Base-by-base conservation (phyloP, 2,329 filamentous ascomycete genomes). In the Amylocarpus encephaloides region DNA sequence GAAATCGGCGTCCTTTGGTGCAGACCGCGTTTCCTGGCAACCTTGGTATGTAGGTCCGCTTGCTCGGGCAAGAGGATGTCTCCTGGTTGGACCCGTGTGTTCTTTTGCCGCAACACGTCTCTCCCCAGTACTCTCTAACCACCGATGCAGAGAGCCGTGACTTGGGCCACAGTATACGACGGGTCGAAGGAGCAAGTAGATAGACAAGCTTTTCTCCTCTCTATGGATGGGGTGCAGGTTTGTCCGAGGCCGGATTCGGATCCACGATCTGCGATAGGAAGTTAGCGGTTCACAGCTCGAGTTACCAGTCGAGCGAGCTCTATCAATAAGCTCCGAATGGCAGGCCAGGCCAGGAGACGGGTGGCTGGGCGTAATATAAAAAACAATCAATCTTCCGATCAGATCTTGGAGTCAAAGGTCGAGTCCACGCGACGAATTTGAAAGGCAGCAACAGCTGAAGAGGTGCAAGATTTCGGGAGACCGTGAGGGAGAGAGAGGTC, bases 31-130 rank as follows among this genome's bases (percentile, higher is more conserved):
- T 19, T 5, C 19, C 18, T 7, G 26, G 10, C 30, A 26, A 18
- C 18, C 32, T 15, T 42, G 22, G 35, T 32, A 18, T 30, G 19
- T 33, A 48, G 38, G 36, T 26, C 38, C 38, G 45, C 36, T 41
- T 41, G 35, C 13, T 22, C 45, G 45, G 45, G 19, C 45, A 11
- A 41, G 45, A 48, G 45, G 45, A 48, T 30, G 45, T 41, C 12
- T 43, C 9, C 12, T 41, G 45, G 36, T 40, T 48, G 45, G 45
- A 35, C 34, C 29, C 11, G 30, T 26, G 22, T 26, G 18, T 30
- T 15, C 19, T 45, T 43, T 45, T 45, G 43, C 43, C 43, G 43
- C 43, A 16, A 45, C 43, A 18, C 40, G n/a, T 29, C 18, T 43
- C 40, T 30, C 40, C 12, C 40, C 10, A 33, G 6, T 33, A 35